Conservation (phyloP, 108 stramenopile species). For the Skeletonema potamos region DNA sequence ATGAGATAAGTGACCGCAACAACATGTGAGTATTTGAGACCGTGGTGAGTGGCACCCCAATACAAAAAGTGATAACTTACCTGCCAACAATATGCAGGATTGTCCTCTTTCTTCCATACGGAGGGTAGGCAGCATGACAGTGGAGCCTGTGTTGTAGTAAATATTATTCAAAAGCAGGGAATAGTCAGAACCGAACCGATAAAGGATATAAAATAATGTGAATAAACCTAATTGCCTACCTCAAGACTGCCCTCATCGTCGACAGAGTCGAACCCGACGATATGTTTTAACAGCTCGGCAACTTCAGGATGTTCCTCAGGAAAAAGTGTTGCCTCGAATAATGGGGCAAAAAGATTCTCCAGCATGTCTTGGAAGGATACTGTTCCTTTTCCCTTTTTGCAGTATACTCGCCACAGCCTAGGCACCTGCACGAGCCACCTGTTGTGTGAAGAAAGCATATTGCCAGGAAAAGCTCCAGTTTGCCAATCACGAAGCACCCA, state of each 20-base stretch:
- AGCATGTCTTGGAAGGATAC: conserved; percentile 91
- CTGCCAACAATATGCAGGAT: conserved; percentile 92
- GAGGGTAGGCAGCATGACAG: conserved; percentile 59
- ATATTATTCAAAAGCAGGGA: background rate
- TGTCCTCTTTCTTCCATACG: conserved; percentile 81
- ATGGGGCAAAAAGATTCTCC: conserved; percentile 94
- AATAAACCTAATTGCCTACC: conserved; percentile 40
- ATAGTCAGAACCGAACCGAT: background rate
- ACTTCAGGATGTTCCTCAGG: conserved; percentile 94
- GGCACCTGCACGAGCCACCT: conserved; percentile 99
- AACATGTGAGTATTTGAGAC: background rate
- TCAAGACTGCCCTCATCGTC: conserved; percentile 97
- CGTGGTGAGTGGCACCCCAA: background rate
- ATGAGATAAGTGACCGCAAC: conserved; percentile 2
- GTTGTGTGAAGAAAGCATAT: conserved; percentile 92
- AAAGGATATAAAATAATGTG: background rate
- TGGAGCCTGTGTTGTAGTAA: conserved; percentile 47
- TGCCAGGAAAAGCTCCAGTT: conserved; percentile 65
- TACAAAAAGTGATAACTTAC: background rate
- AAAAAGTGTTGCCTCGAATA: conserved; percentile 95
- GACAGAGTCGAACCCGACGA: conserved; percentile 98
- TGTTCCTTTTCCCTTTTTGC: conserved; percentile 56
- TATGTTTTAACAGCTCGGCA: conserved; percentile 90
- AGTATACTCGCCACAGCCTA: conserved; percentile 93
- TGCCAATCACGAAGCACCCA: conserved; percentile 86